phyloP scores from a whole-genome alignment of 768 basidiomycete genomes.

The Agaricus blazei region DNA sequence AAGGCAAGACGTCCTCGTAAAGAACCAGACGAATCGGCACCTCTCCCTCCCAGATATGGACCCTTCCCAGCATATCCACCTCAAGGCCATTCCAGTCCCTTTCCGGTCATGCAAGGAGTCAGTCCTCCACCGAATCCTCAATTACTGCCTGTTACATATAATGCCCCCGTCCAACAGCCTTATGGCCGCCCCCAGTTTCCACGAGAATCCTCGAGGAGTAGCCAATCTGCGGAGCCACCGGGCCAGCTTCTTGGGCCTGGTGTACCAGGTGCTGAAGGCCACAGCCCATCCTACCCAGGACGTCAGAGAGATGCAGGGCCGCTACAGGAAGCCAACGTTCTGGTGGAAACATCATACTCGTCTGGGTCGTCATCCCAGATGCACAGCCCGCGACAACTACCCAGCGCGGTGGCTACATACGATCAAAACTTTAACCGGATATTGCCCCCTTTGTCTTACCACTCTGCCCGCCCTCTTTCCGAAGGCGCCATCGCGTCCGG shows the following conservation, averaged over 20 bases:
- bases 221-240: slow-evolving; percentile 27
- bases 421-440: slow-evolving; percentile 11
- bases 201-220: slow-evolving; percentile 21
- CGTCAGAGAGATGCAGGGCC: background rate
- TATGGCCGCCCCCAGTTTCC: slow-evolving; percentile 14
- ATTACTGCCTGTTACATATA: slow-evolving; percentile 5
- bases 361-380: slow-evolving; percentile 11
- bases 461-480: slow-evolving; percentile 1
- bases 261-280: slow-evolving; percentile 37
- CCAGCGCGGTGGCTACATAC: slow-evolving; percentile 4
- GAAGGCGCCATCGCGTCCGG: slow-evolving; percentile 2
- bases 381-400: slow-evolving; percentile 7
- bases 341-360: slow-evolving; percentile 12
- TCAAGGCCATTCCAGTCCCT: slow-evolving; percentile 1
- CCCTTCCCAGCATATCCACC: slow-evolving; percentile 39
- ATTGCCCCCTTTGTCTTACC: slow-evolving; percentile 10
- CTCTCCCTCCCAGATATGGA: slow-evolving; percentile 57
- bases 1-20: slow-evolving; percentile 75
- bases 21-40: slow-evolving; percentile 47
- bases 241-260: slow-evolving; percentile 50
- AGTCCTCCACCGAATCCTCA: slow-evolving; percentile 5
- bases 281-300: slow-evolving; percentile 9
- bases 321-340: slow-evolving; percentile 9
- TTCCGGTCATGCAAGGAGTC: slow-evolving; percentile 8
- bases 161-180: slow-evolving; percentile 10